Base-by-base conservation (phyloP, 108 stramenopile species). In the Parmales sp. region DNA sequence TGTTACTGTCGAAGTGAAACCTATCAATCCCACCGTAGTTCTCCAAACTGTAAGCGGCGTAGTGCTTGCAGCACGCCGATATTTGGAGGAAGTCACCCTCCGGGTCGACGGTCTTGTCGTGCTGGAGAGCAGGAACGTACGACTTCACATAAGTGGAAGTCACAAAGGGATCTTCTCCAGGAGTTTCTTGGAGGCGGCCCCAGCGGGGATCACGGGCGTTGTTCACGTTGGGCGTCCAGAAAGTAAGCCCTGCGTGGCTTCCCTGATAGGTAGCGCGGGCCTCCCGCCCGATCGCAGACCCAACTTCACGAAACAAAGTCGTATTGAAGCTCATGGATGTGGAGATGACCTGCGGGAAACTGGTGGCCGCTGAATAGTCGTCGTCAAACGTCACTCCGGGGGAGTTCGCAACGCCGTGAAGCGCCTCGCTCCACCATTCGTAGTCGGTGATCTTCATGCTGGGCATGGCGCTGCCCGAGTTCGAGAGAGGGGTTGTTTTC, bases 21-120 rank as follows among this genome's bases (percentile, higher is more conserved):
- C 88, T 38, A 29, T 25, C 45, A 31, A 46, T 64, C 22, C 65
- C 44, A 18, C 36, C 60, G 46, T 43, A 68, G 37, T 79, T 63
- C 69, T 86, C 86, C 41, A 85, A 49, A 18, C 69, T 71, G 45
- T 85, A 82, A 9, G 82, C 88, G 3, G 79, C 75, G 71, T 75
- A 86, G 65, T 89, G 88, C 70, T 89, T 86, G 68, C 83, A 83
- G 39, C 76, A 76, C 7, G 88, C 88, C 2, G 75, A 89, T 45
- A 29, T 70, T 41, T 74, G 64, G 13, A 76, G 2, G n/a, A 19
- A 31, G 45, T 39, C 31, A 38, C n/a, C n/a, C n/a, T n/a, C n/a
- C n/a, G 54, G 48, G 36, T 76, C 43, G 31, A 31, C 64, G 1
- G 45, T 63, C 45, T 63, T 37, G 39, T 37, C 76, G 36, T 76